phyloP scores from a whole-genome alignment of 805 yeast species.

The Pichia pseudocactophila region DNA sequence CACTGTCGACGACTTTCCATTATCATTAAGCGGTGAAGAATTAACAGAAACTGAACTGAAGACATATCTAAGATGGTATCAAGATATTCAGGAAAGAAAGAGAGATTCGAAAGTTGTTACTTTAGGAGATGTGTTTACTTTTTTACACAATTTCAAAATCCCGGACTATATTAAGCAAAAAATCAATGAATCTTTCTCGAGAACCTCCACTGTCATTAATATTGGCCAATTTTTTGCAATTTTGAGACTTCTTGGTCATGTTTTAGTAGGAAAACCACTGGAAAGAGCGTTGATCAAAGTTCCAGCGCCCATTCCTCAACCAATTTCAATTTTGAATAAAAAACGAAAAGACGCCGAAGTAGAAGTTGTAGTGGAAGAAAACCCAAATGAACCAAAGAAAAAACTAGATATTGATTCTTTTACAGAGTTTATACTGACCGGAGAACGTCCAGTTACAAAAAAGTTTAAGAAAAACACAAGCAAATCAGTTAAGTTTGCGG shows the following conservation, averaged over 20 bases:
- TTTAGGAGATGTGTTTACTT: constrained; percentile 68
- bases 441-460: constrained; percentile 49
- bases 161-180: constrained; percentile 38
- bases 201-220: constrained; percentile 55
- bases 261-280: constrained; percentile 43
- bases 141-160: constrained; percentile 69
- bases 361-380: background rate
- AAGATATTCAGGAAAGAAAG: constrained; percentile 67
- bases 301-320: constrained; percentile 66
- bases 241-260: constrained; percentile 68
- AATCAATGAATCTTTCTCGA: constrained; percentile 43
- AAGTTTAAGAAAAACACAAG: constrained; percentile 28
- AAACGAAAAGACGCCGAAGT: constrained; percentile 33
- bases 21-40: constrained; percentile 57
- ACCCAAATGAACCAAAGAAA: constrained; percentile 10
- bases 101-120: constrained; percentile 50
- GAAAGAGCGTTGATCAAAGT: constrained; percentile 41
- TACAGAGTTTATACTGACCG: constrained; percentile 76
- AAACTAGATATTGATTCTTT: constrained; percentile 78
- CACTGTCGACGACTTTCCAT: constrained; percentile 37
- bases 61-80: constrained; percentile 90
- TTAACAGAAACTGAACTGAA: constrained; percentile 70
- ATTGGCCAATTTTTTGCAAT: constrained; percentile 89
- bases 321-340: constrained; percentile 64
- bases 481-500: constrained; percentile 67